Base-by-base conservation (phyloP, 495 filamentous ascomycete genomes). In the Hypoxylon perforatum region DNA sequence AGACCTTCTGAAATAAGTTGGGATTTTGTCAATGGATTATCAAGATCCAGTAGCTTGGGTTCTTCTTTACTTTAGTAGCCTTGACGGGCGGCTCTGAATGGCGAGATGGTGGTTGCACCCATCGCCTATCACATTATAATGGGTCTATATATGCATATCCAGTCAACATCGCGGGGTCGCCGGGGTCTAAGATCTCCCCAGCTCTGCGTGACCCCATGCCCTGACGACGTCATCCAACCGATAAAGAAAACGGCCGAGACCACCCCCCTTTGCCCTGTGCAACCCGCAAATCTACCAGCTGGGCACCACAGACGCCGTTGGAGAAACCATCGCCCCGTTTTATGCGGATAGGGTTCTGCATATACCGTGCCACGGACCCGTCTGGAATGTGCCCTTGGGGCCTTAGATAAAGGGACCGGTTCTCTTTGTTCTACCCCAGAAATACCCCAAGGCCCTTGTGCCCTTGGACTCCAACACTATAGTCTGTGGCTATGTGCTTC, bases 81-180 rank as follows among this genome's bases (percentile, higher is more conserved):
- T 23, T 63, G 23, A 35, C 11, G 17, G n/a, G 21, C 49, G 21
- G 54, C 11, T 46, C 41, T 55, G n/a, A 55, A 41, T 61, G 65
- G 65, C 33, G 44, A 36, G 53, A 60, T 36, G 11, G 58, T 68
- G 47, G 53, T 59, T 38, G 44, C 58, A 58, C 49, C 33, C 46
- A 61, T 30, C 50, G 22, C 6, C 25, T 28, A 63, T 63, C 50
- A 56, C 60, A 56, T 50, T 54, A 50, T 15, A 46, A 67, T 67
- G 44, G 57, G 63, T 10, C 57, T 55, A 56, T 50, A 30, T 60
- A 25, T 25, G 23, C 47, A 65, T 51, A 23, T 48, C 18, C 33
- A 42, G 35, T 61, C 15, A 39, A 45, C 58, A 41, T 53, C 51
- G 67, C 61, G 67, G 67, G 67, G 67, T 70, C 57, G 61, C 61